Evolutionary conservation across 2,329 filamentous ascomycete species (phyloP), one percentile per base, ranked within the genome.

Genomic region (Colletotrichum brevisporum): DNA sequence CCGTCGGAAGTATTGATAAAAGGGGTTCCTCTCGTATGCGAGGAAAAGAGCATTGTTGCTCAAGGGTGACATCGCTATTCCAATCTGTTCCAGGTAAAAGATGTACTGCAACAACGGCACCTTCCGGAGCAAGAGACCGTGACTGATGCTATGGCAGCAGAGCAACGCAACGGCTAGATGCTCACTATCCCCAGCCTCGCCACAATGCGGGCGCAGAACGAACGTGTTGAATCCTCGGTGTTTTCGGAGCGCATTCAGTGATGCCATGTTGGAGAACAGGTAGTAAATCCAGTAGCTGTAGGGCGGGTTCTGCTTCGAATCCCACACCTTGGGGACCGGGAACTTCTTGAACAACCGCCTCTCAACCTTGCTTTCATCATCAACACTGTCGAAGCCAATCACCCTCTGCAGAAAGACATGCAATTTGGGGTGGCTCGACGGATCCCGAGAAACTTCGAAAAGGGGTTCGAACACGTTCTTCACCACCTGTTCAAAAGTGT

Each of bases 201-300:
- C 96, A 76, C 95, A 98, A 81, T 99, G 96, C 10, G 96, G 96
- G 47, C 96, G 90, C 59, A 99, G 85, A 18, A 97, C 86, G 78
- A 99, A 97, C 0, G 96, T 99, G 79, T 97, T 99, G 86, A 98
- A 98, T 0, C 95, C 95, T 58, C 95, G 91, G 77, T 92, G 91
- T 77, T 94, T 95, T 51, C 96, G 90, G 92, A 93, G 98, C 67
- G 92, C 89, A 78, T 99, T 99, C 74, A 99, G 86, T 10, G 95
- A 97, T 1, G 92, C 88, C 80, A 98, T 94, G 79, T 99, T 99
- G 71, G 96, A 91, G 76, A 96, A 98, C 61, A 98, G 86, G 77
- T 97, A 97, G 82, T 99, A 99, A 77, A 98, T 93, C 96, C 96
- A 99, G 82, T 99, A 99, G 78, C 93, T 98, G 83, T 99, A 99